Evolutionary conservation across 805 yeast species (phyloP).

Genomic region (Kluyveromyces wickerhamii): DNA sequence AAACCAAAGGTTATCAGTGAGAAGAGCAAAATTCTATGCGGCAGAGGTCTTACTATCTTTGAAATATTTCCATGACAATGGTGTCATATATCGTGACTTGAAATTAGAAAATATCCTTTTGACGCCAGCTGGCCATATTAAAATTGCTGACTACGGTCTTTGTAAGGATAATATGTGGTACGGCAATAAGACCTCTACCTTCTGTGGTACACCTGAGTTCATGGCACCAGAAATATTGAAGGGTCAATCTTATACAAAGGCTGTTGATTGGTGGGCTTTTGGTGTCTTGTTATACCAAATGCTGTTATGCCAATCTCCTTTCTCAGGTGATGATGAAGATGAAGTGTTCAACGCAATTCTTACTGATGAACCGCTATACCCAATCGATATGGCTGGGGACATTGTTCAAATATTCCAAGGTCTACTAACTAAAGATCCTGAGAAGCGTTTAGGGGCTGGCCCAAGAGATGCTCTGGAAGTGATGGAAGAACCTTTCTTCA

Average conservation of each 20-base stretch:
- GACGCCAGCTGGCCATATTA: slow-evolving; percentile 87
- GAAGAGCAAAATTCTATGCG: slow-evolving; percentile 94
- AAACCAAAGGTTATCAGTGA: slow-evolving; percentile 77
- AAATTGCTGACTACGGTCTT: slow-evolving; percentile 94
- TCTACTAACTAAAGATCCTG: slow-evolving; percentile 82
- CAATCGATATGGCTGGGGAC: slow-evolving; percentile 95
- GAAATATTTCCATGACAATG: slow-evolving; percentile 90
- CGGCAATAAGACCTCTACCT: slow-evolving; percentile 82
- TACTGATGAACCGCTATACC: slow-evolving; percentile 93
- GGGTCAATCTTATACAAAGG: slow-evolving; percentile 86
- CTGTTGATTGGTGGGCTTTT: slow-evolving; percentile 99
- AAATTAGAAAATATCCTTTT: slow-evolving; percentile 89
- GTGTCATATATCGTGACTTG: slow-evolving; percentile 92
- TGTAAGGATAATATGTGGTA: slow-evolving; percentile 91
- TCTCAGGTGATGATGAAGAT: slow-evolving; percentile 94
- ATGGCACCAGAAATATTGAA: slow-evolving; percentile 98
- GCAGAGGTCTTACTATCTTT: slow-evolving; percentile 90
- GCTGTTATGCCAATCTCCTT: slow-evolving; percentile 94
- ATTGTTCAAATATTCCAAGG: slow-evolving; percentile 92
- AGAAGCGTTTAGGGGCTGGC: slow-evolving; percentile 75
- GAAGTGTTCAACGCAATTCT: slow-evolving; percentile 95
- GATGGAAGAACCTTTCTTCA: slow-evolving; percentile 92
- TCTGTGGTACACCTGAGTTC: slow-evolving; percentile 98
- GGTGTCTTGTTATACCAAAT: slow-evolving; percentile 95
- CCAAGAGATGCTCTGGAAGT: slow-evolving; percentile 86